Base-by-base conservation (phyloP, 1,284 basidiomycete genomes). In the Neonothopanus nambi region DNA sequence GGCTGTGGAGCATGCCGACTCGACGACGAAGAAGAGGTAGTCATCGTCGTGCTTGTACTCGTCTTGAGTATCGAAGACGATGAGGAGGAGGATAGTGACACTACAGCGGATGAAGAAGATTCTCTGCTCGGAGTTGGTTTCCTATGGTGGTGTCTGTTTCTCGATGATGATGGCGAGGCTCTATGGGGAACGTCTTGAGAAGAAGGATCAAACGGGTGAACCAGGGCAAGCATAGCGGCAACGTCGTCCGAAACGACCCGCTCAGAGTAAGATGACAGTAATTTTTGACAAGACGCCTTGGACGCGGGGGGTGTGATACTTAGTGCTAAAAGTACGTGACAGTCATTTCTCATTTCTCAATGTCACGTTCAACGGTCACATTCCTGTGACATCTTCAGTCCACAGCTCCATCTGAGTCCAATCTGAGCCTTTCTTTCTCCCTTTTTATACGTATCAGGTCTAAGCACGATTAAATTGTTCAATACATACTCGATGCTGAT, bases 161-260 rank as follows among this genome's bases (percentile, higher is more conserved):
- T 63, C 12, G 57, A 18, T 11, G 63, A 56, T 18, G 67, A 52
- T 9, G 62, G 42, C n/a, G 58, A 37, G 1, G 58, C 43, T 48
- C 55, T 51, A 41, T 55, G 57, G 36, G 55, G 23, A 4, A 62
- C 8, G 17, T 65, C 62, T 33, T 33, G 30, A 45, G 70, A 53
- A 9, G 61, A 50, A n/a, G 55, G 59, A 50, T 64, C 61, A 4
- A 66, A 56, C 15, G 72, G 71, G 60, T 71, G 66, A 51, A 74
- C 73, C 48, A 75, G 67, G 44, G 73, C 73, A 55, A 75, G 74
- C 73, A 75, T 75, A 56, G 58, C 58, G 61, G 18, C 41, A 46
- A 39, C 26, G 21, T 33, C 49, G 48, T 36, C 23, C 42, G 48
- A 36, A 26, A 36, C 23, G 51, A 51, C 30, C 30, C 30, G 30